These are phyloP conservation scores for Thalassiosira hispida DNA, from an alignment of 352 stramenopile species.

Conservation along the genomic window DNA sequence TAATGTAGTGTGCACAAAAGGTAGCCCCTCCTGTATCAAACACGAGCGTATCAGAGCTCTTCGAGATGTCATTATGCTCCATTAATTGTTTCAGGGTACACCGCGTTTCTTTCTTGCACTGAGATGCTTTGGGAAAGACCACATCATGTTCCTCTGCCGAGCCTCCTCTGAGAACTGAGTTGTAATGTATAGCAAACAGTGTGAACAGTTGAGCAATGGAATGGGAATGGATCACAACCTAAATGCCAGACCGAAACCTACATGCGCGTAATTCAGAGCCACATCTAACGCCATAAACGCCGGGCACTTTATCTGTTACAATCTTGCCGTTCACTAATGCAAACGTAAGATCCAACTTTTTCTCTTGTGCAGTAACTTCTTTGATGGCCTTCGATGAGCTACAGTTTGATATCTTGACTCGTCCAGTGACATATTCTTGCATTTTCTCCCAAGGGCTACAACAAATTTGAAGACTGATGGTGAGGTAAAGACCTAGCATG, in stretches of 20 bases:
- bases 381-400: too few relatives aligned
- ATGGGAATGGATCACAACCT: too few relatives aligned
- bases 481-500: background rate
- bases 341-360: conserved; percentile 46
- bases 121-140: too few relatives aligned
- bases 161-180: too few relatives aligned
- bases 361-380: too few relatives aligned
- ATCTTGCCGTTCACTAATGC: conserved; percentile 27
- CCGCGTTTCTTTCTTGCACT: conserved; percentile 26
- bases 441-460: conserved; percentile 24
- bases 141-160: too few relatives aligned
- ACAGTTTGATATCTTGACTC: conserved; percentile 50
- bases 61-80: too few relatives aligned
- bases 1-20: conserved; percentile 62
- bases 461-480: background rate
- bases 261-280: too few relatives aligned
- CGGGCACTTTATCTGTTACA: conserved; percentile 55
- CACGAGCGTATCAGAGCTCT: conserved; percentile 60
- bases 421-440: conserved; percentile 72
- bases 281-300: conserved; percentile 52
- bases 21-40: conserved; percentile 50
- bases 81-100: too few relatives aligned
- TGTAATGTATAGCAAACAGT: too few relatives aligned
- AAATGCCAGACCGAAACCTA: too few relatives aligned
- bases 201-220: too few relatives aligned